Evolutionary conservation across 768 basidiomycete genomes (phyloP).

Genomic region (Leucogyrophana mollusca): DNA sequence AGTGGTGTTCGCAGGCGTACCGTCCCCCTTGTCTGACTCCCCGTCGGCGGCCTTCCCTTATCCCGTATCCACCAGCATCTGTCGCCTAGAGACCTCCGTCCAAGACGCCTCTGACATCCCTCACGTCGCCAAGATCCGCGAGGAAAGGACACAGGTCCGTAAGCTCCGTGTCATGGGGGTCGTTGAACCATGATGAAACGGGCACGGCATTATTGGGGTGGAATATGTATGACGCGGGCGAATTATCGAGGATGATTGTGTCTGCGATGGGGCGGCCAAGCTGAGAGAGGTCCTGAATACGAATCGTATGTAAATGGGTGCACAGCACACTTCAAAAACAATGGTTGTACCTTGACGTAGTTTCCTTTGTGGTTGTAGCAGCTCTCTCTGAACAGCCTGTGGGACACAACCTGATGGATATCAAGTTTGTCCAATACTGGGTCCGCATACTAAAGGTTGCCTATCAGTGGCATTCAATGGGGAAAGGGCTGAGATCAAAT

Average conservation of each 20-base stretch:
- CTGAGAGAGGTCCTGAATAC: conserved; percentile 91
- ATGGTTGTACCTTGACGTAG: conserved; percentile 87
- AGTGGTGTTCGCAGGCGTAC: conserved; percentile 19
- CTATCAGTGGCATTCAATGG: conserved; percentile 6
- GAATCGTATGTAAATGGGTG: conserved; percentile 9
- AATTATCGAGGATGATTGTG: conserved; percentile 98
- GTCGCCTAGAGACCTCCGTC: conserved; percentile 71
- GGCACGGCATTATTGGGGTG: conserved; percentile 99
- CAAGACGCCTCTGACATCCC: conserved; percentile 89
- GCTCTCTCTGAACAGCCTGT: conserved; percentile 94
- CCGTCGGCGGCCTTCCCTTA: conserved; percentile 14
- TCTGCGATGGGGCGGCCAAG: conserved; percentile 91
- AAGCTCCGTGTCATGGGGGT: conserved; percentile 96
- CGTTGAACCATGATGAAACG: conserved; percentile 99
- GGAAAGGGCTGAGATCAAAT: conserved; percentile 3
- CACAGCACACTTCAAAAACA: background rate
- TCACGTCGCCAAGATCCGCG: conserved; percentile 78
- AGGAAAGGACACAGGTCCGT: conserved; percentile 96
- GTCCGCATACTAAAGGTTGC: conserved; percentile 79
- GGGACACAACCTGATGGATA: conserved; percentile 85
- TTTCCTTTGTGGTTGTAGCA: conserved; percentile 99
- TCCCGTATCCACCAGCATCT: conserved; percentile 16
- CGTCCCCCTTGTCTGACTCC: conserved; percentile 11
- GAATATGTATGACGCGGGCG: conserved; percentile 98
- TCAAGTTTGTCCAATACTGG: conserved; percentile 98